Percentiles rank a stretch among this genome's conserved stretches.
These are phyloP conservation scores for Psilocybe azurescens DNA, from an alignment of 768 basidiomycete species.

Conservation along the genomic window DNA sequence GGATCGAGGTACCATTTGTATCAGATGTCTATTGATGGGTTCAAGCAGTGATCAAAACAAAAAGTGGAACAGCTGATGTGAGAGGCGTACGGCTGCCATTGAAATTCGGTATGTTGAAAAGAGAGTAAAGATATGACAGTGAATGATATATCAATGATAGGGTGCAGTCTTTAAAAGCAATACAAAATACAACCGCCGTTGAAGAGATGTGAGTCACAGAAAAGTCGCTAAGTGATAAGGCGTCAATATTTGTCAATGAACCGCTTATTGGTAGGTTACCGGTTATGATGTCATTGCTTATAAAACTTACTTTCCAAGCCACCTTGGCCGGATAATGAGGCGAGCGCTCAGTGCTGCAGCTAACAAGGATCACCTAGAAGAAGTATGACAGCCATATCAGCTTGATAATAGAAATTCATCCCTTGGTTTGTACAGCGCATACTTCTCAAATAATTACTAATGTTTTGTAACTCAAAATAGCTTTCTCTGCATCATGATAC, in stretches of 20 bases:
- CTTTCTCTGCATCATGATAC: no score
- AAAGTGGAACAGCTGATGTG: background rate
- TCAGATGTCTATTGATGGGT: constrained; percentile 13
- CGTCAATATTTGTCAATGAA: background rate
- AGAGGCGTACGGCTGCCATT: constrained; percentile 2
- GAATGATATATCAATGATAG: background rate
- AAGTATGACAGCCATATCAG: no score
- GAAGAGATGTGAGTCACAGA: background rate
- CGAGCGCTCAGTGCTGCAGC: no score
- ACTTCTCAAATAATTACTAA: no score
- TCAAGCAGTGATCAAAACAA: background rate
- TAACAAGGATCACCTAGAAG: no score
- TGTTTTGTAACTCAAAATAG: no score
- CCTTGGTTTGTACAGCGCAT: no score
- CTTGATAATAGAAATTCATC: no score
- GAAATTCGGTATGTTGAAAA: background rate
- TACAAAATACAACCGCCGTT: background rate
- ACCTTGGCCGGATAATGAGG: background rate
- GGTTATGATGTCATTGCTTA: background rate
- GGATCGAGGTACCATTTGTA: constrained; percentile 14
- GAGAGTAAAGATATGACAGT: background rate
- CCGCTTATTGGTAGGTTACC: background rate
- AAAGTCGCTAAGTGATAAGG: background rate
- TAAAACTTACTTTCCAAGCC: background rate
- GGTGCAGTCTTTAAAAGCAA: background rate